Conservation (phyloP, 345 rosid genomes). For the Fremontodendron californicum region DNA sequence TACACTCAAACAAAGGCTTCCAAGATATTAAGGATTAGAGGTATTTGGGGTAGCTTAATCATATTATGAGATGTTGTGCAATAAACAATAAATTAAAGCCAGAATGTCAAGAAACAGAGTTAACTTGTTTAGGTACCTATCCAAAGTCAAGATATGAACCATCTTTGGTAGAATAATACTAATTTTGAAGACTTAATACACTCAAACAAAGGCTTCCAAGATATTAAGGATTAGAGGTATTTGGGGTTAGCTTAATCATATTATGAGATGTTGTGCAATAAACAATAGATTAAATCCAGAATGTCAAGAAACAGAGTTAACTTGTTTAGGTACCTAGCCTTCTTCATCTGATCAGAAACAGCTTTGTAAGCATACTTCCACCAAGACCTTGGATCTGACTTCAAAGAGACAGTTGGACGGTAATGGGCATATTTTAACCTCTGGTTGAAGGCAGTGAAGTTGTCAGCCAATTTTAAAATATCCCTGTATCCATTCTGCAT, state of each 20-base stretch:
- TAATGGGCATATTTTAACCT: constrained; percentile 87
- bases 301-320: constrained; percentile 2
- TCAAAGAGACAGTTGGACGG: constrained; percentile 73
- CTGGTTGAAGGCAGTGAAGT: constrained; percentile 82
- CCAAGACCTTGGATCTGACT: constrained; percentile 76
- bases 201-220: background rate
- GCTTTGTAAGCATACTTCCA: constrained; percentile 89
- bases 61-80: background rate
- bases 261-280: background rate
- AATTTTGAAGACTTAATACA: background rate
- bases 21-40: background rate
- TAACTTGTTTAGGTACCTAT: no score
- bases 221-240: background rate
- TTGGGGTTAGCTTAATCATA: background rate
- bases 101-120: no score
- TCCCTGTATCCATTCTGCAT: constrained; percentile 88
- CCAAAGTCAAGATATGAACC: background rate
- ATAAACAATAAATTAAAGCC: background rate
- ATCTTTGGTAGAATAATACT: background rate
- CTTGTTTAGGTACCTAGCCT: constrained; percentile 55
- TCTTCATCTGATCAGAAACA: constrained; percentile 82
- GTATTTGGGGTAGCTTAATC: background rate
- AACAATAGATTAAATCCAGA: background rate
- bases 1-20: background rate
- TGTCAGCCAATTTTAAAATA: constrained; percentile 83